Base-by-base conservation (phyloP, 1,139 yeast species). In the Saccharomyces hybrid region DNA sequence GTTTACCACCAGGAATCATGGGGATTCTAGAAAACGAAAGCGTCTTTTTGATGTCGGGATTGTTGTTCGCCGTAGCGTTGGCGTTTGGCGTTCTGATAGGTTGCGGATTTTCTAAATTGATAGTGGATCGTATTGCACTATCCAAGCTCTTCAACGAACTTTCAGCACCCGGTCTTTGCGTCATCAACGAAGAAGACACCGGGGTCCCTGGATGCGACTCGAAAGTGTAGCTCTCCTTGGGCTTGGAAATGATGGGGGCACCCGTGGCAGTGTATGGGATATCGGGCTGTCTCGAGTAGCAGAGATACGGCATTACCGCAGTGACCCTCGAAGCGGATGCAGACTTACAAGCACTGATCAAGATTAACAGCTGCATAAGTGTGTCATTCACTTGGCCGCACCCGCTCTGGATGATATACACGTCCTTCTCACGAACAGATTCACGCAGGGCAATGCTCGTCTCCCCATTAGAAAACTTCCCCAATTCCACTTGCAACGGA, bases 211-310 rank as follows among this genome's bases (percentile, higher is more conserved):
- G 88, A 3, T 78, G 81, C 62, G 86, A 80, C 54, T 84, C 89
- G 62, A 78, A 80, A 9, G 84, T 78, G 63, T 77, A 80, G 52
- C 67, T 73, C 27, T 72, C 76, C 63, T 74, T 77, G 50, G 73
- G 70, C 49, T 75, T 73, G 3, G 79, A 70, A 34, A 76, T 70
- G 51, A 77, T 66, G 41, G 88, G 87, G 1, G 93, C 88, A 25
- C 86, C 86, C 51, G 75, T 74, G 63, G 79, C 80, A 48, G 88
- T 82, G 66, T 86, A 88, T n/a, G 97, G 97, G 47, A 88, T 84
- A 71, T 91, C 98, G 1, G 97, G 96, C 72, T 95, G 99, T 67
- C 99, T 79, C 1, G 97, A 88, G 70, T 95, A 95, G 25, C 98
- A 97, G 70, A 95, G 93, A 59, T 89, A 77, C 5, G 99, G 99